These are phyloP conservation scores for Chondrus crispus DNA, from an alignment of 23 red algal species.

Conservation along the genomic window DNA sequence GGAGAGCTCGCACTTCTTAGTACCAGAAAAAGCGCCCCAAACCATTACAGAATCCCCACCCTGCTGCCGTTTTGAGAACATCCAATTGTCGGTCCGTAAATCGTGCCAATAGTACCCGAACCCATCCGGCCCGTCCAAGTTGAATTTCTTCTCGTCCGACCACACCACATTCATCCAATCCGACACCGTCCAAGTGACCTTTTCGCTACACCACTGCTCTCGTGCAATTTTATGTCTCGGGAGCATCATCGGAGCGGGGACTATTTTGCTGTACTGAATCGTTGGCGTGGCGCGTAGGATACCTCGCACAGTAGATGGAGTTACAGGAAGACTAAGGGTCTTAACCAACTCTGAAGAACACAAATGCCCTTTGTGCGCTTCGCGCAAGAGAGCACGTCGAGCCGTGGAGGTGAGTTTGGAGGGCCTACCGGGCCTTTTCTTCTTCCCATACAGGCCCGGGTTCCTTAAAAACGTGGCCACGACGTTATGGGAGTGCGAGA, in stretches of 20 bases:
- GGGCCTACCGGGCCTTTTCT: no score
- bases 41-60: not conserved
- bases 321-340: no score
- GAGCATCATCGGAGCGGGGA: not conserved
- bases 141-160: conserved; percentile 20
- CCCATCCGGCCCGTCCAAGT: not conserved
- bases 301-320: no score
- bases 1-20: no score
- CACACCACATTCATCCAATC: not conserved
- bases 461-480: no score
- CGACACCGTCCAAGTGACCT: not conserved
- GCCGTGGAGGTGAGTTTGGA: no score
- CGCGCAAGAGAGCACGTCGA: no score
- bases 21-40: not conserved
- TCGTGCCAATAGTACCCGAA: conserved; percentile 6
- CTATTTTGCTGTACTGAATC: not conserved
- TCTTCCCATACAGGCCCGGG: no score
- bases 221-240: not conserved
- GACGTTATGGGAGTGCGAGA: no score
- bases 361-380: no score
- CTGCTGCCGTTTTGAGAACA: not conserved
- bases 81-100: not conserved
- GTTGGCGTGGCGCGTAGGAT: no score
- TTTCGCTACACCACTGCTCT: not conserved
- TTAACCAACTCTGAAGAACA: no score